Evolutionary conservation across 495 filamentous ascomycete genomes (phyloP), one percentile per base, ranked within the genome.

Genomic region (Neurospora sp.): DNA sequence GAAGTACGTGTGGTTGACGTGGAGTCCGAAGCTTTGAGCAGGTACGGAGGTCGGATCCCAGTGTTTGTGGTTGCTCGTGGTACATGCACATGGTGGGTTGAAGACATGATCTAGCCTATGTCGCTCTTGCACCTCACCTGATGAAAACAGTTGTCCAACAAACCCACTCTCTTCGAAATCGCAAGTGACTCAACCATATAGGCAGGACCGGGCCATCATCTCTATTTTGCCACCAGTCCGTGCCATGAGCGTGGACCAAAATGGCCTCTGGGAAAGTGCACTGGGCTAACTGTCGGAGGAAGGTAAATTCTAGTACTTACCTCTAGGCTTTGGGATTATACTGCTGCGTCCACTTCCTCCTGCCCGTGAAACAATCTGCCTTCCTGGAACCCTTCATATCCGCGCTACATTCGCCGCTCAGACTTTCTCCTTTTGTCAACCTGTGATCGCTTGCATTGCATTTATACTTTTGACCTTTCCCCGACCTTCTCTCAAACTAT

Each of bases 1-100:
- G 6, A 75, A 78, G 42, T 74, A 73, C 22, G 75, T 79, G 18
- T 79, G 78, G 78, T 69, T 78, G 61, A 75, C 76, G 4, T 79
- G 77, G 75, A 65, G 4, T 14, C 22, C 10, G 4, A 59, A 14
- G 48, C 2, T 14, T 59, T 59, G 48, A 59, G 9, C 10, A 31
- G 20, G 20, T 59, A 59, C 48, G 20, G 48, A 59, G 48, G 10
- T 59, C 2, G 22, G 48, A 59, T 59, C 4, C 5, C 4, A 20
- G 20, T 59, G 48, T 14, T 27, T 27, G 48, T 59, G 20, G 20
- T 59, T 59, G 48, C 48, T 59, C 22, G 10, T 27, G 10, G 20
- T 59, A 14, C 20, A 45, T 45, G 42, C 42, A 45, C 8, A 45
- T 45, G 42, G 42, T 9, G 42, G 42, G 8, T 45, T 10, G 8